Conservation (phyloP, 371 early-diverging fungal genomes). For the Rhizopus sp. region DNA sequence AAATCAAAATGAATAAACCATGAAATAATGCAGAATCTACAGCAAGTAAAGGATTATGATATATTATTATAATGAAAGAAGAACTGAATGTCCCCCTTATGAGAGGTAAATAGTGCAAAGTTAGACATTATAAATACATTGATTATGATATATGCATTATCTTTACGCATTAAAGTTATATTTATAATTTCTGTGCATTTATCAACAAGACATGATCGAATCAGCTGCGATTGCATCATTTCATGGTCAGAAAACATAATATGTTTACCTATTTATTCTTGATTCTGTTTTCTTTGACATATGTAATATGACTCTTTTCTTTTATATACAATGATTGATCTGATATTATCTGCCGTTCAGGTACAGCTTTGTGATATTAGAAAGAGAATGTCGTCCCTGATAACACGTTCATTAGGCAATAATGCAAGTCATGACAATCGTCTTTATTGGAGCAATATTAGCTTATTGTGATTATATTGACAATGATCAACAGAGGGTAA, state of each 20-base stretch:
- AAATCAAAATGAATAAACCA: too few relatives aligned
- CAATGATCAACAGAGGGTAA: constrained; percentile 55
- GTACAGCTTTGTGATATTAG: constrained; percentile 7
- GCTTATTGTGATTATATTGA: constrained; percentile 49
- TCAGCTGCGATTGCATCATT: constrained; percentile 1
- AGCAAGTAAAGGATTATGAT: too few relatives aligned
- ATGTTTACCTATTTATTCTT: background rate
- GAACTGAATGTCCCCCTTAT: too few relatives aligned
- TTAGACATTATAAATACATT: too few relatives aligned
- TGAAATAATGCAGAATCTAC: too few relatives aligned
- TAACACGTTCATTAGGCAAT: constrained; percentile 43
- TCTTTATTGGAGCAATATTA: constrained; percentile 48
- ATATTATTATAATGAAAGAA: too few relatives aligned
- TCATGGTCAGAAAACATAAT: constrained; percentile 4
- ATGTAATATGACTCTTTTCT: background rate
- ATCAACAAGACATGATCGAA: background rate
- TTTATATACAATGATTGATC: constrained; percentile 12
- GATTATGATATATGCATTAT: too few relatives aligned
- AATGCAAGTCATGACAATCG: constrained; percentile 53
- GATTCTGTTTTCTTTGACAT: constrained; percentile 1
- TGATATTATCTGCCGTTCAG: constrained; percentile 29
- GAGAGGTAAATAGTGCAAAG: too few relatives aligned
- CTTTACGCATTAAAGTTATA: too few relatives aligned
- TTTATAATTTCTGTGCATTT: background rate
- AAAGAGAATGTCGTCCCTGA: background rate